Base-by-base conservation (phyloP, 768 basidiomycete species). In the Boletus rex-veris region DNA sequence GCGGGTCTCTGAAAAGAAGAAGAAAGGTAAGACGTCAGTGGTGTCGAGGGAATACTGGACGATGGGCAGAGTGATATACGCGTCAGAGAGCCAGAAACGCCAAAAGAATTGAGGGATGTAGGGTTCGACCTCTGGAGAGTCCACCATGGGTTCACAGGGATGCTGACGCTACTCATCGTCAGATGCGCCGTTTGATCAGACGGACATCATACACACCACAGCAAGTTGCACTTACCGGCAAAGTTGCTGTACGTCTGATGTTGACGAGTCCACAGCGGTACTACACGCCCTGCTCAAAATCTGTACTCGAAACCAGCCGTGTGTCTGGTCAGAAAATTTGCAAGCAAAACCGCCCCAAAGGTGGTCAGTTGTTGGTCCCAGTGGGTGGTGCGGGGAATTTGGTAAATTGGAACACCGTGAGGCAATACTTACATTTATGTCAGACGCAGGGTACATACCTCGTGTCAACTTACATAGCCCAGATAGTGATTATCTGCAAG, bases 41-140 rank as follows among this genome's bases (percentile, higher is more conserved):
- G 10, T 15, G 11, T 9, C n/a, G 2, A 7, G 37, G 21, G 16
- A 39, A 45, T 5, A 24, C 8, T 16, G 15, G 31, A 47, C 3
- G 18, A 24, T 28, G 12, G 10, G n/a, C 0, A 6, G 26, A 15
- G 26, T 16, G 50, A 70, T 79, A 37, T 62, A 76, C 77, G 59
- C 66, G 44, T 70, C 63, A 36, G 78, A 74, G 12, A 81, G 64
- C 80, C 80, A 81, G 53, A 81, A 75, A 14, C 74, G 73, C 74
- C 76, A 77, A 12, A 80, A 54, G 59, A 81, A 81, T 16, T 63
- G 65, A 24, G 80, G 80, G 30, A 78, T 62, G 54, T 80, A 77
- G 14, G 69, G 72, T 24, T 68, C 66, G 37, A 74, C 61, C 14
- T 65, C 64, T 19, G 46, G 31, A 11, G 43, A 3, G 36, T 45